These are phyloP conservation scores for Venturia asperata DNA, from an alignment of 2,329 filamentous ascomycete genomes.

Conservation along the genomic window DNA sequence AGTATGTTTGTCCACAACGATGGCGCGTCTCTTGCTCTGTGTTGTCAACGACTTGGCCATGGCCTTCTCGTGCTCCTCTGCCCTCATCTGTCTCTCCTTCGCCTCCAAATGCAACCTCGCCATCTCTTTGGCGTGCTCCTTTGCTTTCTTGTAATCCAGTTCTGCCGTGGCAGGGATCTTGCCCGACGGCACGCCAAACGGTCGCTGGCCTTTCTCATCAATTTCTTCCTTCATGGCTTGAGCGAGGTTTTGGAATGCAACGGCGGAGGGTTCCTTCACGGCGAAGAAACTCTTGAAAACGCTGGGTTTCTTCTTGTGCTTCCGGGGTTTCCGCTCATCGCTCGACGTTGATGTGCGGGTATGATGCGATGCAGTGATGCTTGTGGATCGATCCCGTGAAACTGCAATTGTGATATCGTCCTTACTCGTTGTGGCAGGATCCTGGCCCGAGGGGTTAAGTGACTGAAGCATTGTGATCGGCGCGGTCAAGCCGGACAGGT, in stretches of 20 bases:
- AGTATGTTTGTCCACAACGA: background rate
- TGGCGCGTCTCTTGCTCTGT: background rate
- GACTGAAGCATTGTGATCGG: slow-evolving; percentile 4
- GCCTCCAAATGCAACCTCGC: slow-evolving; percentile 9
- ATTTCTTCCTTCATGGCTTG: slow-evolving; percentile 9
- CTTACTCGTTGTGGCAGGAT: background rate
- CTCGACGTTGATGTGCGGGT: background rate
- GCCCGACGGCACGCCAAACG: slow-evolving; percentile 15
- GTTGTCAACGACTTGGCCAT: background rate
- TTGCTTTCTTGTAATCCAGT: slow-evolving; percentile 14
- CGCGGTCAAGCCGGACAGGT: background rate
- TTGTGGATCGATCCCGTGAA: background rate
- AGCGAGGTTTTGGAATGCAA: slow-evolving; percentile 10
- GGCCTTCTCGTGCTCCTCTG: slow-evolving; percentile 4
- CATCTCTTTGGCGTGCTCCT: slow-evolving; percentile 12
- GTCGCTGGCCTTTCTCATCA: background rate
- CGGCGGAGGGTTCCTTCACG: slow-evolving; percentile 11
- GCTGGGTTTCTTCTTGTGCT: slow-evolving; percentile 14
- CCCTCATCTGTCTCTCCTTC: background rate
- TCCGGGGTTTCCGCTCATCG: background rate
- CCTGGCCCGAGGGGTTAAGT: background rate
- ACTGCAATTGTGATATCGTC: background rate
- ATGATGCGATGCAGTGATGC: background rate
- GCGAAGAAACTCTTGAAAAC: slow-evolving; percentile 14
- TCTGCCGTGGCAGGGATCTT: slow-evolving; percentile 6